Conservation (phyloP, 2,329 filamentous ascomycete genomes). For the Aspergillus floridensis region DNA sequence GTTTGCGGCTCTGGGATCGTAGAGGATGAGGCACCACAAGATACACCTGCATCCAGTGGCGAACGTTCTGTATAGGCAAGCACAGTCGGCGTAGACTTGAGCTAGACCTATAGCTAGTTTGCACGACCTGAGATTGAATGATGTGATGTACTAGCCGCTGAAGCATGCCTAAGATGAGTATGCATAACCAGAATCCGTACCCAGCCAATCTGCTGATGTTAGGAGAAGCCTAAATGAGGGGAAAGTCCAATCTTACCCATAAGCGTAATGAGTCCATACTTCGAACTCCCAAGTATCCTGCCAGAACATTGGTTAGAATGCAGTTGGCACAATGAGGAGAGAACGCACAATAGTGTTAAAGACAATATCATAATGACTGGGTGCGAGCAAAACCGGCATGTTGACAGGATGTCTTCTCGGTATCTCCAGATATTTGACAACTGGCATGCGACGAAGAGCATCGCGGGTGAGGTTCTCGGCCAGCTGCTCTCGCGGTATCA, state of each 20-base stretch:
- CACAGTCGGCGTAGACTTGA: neutral
- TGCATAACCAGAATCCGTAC: slow-evolving; percentile 42
- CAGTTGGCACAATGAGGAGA: too few relatives aligned
- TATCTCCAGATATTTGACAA: slow-evolving; percentile 32
- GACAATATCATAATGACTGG: slow-evolving; percentile 27
- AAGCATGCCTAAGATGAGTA: slow-evolving; percentile 36
- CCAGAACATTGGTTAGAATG: neutral
- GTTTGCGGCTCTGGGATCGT: slow-evolving; percentile 40
- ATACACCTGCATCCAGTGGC: slow-evolving; percentile 37
- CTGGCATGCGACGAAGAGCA: slow-evolving; percentile 33
- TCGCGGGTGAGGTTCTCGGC: slow-evolving; percentile 33
- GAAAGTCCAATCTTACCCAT: slow-evolving; percentile 30
- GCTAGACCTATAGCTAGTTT: neutral
- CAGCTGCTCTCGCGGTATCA: slow-evolving; percentile 29
- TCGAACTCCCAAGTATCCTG: slow-evolving; percentile 34
- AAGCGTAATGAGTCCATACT: slow-evolving; percentile 36
- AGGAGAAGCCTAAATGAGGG: neutral
- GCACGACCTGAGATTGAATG: slow-evolving; percentile 12
- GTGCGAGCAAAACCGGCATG: slow-evolving; percentile 32
- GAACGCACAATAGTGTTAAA: slow-evolving; percentile 34
- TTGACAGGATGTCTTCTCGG: slow-evolving; percentile 18
- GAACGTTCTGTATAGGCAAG: slow-evolving; percentile 8
- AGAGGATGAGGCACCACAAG: slow-evolving; percentile 47
- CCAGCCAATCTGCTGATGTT: slow-evolving; percentile 25
- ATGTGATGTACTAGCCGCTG: slow-evolving; percentile 28